Conservation (phyloP, 1,284 basidiomycete species). For the Pascua guehoae region DNA sequence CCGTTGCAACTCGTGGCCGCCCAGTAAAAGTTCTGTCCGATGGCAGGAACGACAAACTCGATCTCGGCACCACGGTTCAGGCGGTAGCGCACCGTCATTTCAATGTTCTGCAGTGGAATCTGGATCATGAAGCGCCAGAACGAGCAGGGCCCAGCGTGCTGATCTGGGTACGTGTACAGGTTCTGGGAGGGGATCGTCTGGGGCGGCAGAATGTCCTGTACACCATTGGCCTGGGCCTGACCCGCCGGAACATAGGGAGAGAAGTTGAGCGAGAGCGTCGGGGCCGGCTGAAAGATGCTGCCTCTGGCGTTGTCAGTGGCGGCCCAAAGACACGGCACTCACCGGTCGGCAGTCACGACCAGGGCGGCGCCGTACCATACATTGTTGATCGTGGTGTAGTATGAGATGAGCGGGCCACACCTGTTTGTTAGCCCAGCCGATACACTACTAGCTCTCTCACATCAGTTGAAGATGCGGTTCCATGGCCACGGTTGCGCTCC, state of each 20-base stretch:
- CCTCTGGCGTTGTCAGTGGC: slow-evolving; percentile 37
- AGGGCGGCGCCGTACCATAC: slow-evolving; percentile 84
- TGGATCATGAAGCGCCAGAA: slow-evolving; percentile 94
- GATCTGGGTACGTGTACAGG: slow-evolving; percentile 73
- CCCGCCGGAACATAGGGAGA: slow-evolving; percentile 29
- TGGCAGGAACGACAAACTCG: slow-evolving; percentile 78
- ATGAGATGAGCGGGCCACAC: slow-evolving; percentile 78
- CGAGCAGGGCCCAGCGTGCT: slow-evolving; percentile 64
- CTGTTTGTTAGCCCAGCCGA: slow-evolving; percentile 17
- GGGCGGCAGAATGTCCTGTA: slow-evolving; percentile 13
- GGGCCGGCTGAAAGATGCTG: slow-evolving; percentile 72
- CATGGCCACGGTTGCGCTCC: slow-evolving; percentile 36
- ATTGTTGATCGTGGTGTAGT: slow-evolving; percentile 75
- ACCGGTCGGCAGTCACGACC: slow-evolving; percentile 60
- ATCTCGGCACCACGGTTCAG: slow-evolving; percentile 74
- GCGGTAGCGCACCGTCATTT: slow-evolving; percentile 75
- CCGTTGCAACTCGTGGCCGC: slow-evolving; percentile 64
- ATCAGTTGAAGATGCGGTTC: slow-evolving; percentile 51
- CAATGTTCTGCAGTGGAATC: slow-evolving; percentile 67
- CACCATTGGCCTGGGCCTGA: neutral
- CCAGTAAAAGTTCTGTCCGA: slow-evolving; percentile 84
- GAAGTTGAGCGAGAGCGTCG: slow-evolving; percentile 62
- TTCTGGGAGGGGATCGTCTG: slow-evolving; percentile 60
- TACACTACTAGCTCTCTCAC: slow-evolving; percentile 25
- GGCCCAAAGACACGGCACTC: slow-evolving; percentile 4